Conservation (phyloP, 208 protist genomes). For the Trypanosoma platydactyli region DNA sequence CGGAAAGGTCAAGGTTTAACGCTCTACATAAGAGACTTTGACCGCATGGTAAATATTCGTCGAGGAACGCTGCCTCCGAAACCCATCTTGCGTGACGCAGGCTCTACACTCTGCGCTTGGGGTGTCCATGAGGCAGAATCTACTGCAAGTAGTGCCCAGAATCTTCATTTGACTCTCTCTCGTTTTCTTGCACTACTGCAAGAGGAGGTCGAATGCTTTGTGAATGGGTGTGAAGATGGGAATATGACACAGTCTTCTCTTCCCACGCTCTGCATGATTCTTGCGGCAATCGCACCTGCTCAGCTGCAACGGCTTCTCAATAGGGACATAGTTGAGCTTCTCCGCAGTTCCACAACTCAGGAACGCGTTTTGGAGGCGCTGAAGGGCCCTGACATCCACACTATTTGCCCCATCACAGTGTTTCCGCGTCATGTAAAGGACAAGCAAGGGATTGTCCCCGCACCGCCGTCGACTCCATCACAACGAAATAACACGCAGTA, state of each 20-base stretch:
- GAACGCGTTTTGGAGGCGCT: constrained; percentile 30
- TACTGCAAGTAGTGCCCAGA: background rate
- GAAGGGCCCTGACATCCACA: background rate
- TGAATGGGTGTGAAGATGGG: background rate
- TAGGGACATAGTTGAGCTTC: constrained; percentile 40
- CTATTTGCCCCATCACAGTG: no score
- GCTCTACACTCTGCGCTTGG: background rate
- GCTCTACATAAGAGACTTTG: constrained; percentile 21
- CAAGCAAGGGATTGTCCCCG: background rate
- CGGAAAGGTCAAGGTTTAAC: constrained; percentile 7
- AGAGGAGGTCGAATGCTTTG: constrained; percentile 12
- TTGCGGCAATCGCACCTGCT: constrained; percentile 44
- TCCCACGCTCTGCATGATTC: constrained; percentile 53
- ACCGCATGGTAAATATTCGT: constrained; percentile 4
- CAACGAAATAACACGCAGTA: no score
- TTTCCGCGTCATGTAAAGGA: no score
- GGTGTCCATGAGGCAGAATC: background rate
- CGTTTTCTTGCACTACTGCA: constrained; percentile 14
- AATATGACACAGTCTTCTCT: constrained; percentile 11
- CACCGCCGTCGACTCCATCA: no score
- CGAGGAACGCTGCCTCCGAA: constrained; percentile 17
- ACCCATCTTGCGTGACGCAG: constrained; percentile 12
- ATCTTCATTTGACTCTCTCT: constrained; percentile 9
- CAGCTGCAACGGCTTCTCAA: constrained; percentile 37
- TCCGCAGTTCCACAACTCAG: constrained; percentile 48